Conservation (phyloP, 78 protist genomes). For the Parvularia atlantis region DNA sequence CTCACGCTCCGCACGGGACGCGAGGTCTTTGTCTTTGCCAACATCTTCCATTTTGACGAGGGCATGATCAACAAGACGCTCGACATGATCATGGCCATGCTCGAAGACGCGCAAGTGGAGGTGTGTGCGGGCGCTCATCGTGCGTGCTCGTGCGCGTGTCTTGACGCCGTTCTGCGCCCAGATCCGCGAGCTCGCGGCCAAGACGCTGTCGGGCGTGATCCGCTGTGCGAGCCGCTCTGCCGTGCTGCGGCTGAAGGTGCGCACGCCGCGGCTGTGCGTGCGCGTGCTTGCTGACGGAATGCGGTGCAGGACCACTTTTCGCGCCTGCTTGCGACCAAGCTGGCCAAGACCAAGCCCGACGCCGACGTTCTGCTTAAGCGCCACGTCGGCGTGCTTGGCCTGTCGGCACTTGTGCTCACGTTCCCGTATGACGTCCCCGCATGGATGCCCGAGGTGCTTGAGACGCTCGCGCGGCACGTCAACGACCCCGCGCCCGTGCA, state of each 20-base stretch:
- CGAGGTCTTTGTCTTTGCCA: too few species aligned
- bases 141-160: too few species aligned
- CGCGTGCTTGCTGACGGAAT: background rate
- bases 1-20: too few species aligned
- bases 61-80: too few species aligned
- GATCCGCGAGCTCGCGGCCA: background rate
- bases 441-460: slow-evolving; percentile 38
- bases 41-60: too few species aligned
- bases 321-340: too few species aligned
- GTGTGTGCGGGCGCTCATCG: too few species aligned
- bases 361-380: slow-evolving; percentile 1
- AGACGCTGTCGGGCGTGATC: background rate
- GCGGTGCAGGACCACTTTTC: too few species aligned
- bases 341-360: too few species aligned
- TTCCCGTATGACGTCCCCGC: slow-evolving; percentile 45
- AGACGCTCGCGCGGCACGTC: slow-evolving; percentile 19
- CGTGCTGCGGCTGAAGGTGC: background rate
- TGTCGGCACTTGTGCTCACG: slow-evolving; percentile 30
- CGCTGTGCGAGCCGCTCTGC: background rate
- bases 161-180: background rate
- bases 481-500: slow-evolving; percentile 34
- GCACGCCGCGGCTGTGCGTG: background rate
- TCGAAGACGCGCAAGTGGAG: slow-evolving; percentile 20
- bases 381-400: slow-evolving; percentile 40
- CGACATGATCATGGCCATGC: background rate